Evolutionary conservation across 441 rosid genomes (phyloP), one percentile per base, ranked within the genome.

Genomic region (Adansonia grandidieri): DNA sequence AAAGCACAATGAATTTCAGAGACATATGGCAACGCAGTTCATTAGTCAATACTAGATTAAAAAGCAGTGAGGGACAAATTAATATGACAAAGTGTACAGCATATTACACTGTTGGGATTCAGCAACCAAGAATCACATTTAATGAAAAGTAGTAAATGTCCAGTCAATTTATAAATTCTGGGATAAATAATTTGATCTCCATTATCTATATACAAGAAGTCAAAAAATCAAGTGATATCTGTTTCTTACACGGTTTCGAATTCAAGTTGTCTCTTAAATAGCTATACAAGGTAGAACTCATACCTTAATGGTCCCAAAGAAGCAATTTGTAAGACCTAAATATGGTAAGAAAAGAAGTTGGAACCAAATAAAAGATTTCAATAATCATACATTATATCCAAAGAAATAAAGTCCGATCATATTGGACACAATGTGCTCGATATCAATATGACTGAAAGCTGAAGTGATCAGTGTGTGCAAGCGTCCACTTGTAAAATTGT

Each of bases 341-440:
- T 20, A 77, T 8, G 58, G 65, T 79, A 77, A 61, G 70, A 17
- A 51, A 37, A 61, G 56, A 77, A 32, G 9, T 15, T 54, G 71
- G 13, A 81, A 57, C 60, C 20, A 77, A 82, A n/a, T 24, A 81
- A 71, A 79, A 79, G 57, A 54, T 56, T 81, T 22, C 3, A 67
- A 81, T 78, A 63, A 81, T 24, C 82, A n/a, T 92, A 94, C 99
- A 89, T 64, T 88, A 74, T 78, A 76, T 71, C 97, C 97, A n/a
- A 96, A 96, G 90, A 96, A 92, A 91, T 94, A 96, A 81, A 96
- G 97, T 75, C 97, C 98, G 61, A 96, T 82, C 97, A 92, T 94
- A 88, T 96, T 96, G 13, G 92, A 88, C 28, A 88, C 17, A 71
- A 91, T 82, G 87, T 94, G 98, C 80, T 80, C 92, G 32, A 53